phyloP scores from a whole-genome alignment of 208 protist species.

The Leishmania tarentolae region DNA sequence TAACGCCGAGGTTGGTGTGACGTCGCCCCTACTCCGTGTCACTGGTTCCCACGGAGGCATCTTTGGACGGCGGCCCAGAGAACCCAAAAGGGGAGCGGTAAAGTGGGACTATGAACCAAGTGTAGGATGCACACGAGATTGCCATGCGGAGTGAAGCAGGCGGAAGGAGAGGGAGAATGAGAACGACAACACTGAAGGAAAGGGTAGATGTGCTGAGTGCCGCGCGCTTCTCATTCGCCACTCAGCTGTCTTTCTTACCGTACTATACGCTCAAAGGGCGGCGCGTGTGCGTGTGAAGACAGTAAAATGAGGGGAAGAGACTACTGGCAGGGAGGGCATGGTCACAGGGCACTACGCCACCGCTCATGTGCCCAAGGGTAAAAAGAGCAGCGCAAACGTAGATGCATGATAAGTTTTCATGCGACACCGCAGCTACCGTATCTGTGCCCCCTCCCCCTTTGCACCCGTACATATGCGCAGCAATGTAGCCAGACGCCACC shows the following conservation, averaged over 20 bases:
- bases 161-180: background rate
- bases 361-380: background rate
- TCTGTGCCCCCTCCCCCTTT: background rate
- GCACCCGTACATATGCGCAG: background rate
- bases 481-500: background rate
- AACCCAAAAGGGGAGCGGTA: background rate
- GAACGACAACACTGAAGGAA: background rate
- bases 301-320: background rate
- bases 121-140: too few relatives aligned
- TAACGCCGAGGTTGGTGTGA: background rate
- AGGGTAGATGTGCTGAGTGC: background rate
- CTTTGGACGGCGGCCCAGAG: background rate
- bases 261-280: background rate
- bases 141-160: background rate
- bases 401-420: background rate
- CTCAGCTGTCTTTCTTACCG: background rate
- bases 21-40: background rate
- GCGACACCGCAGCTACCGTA: background rate
- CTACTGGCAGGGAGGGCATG: background rate
- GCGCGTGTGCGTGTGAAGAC: background rate
- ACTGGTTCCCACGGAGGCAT: background rate
- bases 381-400: background rate
- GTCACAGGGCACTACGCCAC: background rate
- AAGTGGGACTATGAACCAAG: background rate
- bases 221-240: background rate